A percentile compares a stretch with the other conserved stretches of the same genome.
phyloP scores from a whole-genome alignment of 768 basidiomycete species.

The Leucosporidium yakuticum region DNA sequence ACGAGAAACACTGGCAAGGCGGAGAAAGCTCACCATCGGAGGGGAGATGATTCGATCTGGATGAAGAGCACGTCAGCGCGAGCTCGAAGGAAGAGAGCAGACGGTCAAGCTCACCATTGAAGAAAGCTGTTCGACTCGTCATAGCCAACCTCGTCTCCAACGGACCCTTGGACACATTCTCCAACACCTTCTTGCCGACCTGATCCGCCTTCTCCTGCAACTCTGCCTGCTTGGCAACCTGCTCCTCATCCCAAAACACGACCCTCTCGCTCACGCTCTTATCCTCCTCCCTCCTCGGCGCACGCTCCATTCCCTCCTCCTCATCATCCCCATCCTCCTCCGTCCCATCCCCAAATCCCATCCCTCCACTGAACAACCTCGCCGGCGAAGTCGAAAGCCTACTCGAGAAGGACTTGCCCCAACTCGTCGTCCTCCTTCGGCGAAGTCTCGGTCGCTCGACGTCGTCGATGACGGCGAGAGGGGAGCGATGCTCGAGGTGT shows the following conservation, averaged over 20 bases:
- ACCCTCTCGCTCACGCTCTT: conserved; percentile 43
- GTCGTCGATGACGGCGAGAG: conserved; percentile 84
- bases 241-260: conserved; percentile 21
- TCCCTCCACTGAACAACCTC: neutral
- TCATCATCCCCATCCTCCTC: conserved; percentile 53
- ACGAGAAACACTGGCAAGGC: neutral
- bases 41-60: conserved; percentile 68
- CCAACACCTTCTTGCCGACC: conserved; percentile 41
- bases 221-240: conserved; percentile 45
- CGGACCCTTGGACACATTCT: conserved; percentile 34
- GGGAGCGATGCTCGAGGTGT: conserved; percentile 81
- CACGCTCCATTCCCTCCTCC: conserved; percentile 20
- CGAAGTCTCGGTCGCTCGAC: conserved; percentile 18
- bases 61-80: neutral
- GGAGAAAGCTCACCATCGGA: conserved; percentile 68
- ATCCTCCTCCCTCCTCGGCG: conserved; percentile 47
- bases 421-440: conserved; percentile 50
- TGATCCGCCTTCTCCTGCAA: conserved; percentile 50
- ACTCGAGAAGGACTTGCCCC: conserved; percentile 21
- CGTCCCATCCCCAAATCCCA: conserved; percentile 34
- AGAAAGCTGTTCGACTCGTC: conserved; percentile 39
- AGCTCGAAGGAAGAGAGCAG: conserved; percentile 47
- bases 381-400: neutral
- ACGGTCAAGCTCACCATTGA: conserved; percentile 46
- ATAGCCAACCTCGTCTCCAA: conserved; percentile 34